Evolutionary conservation across 2,329 filamentous ascomycete genomes (phyloP).

Genomic region (Xylaria multiplex): DNA sequence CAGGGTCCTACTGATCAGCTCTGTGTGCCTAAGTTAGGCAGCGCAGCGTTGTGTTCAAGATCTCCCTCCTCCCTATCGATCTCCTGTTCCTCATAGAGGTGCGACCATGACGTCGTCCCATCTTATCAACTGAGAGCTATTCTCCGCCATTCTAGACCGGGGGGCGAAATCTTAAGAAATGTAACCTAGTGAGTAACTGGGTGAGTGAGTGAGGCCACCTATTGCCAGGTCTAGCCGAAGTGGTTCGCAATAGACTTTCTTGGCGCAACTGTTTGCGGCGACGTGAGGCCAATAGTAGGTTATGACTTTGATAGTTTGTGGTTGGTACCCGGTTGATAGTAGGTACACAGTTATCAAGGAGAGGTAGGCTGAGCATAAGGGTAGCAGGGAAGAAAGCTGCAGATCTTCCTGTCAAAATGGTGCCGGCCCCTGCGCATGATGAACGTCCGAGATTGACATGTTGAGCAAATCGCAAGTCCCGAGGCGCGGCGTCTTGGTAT

Average conservation of each 20-base stretch:
- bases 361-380: background rate
- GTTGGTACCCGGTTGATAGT: background rate
- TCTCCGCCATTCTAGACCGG: no score
- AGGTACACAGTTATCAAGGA: slow-evolving; percentile 13
- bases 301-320: background rate
- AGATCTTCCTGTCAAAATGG: slow-evolving; percentile 19
- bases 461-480: slow-evolving; percentile 20
- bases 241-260: slow-evolving; percentile 2
- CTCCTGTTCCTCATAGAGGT: no score
- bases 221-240: background rate
- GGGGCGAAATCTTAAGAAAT: background rate
- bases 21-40: background rate
- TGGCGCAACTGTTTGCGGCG: background rate
- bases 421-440: slow-evolving; percentile 18
- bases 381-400: slow-evolving; percentile 12
- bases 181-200: background rate
- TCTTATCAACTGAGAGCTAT: no score
- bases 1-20: slow-evolving; percentile 13
- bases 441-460: slow-evolving; percentile 22
- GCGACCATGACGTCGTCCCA: no score
- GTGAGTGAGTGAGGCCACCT: slow-evolving; percentile 4
- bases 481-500: slow-evolving; percentile 31
- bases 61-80: no score
- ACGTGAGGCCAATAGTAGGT: slow-evolving; percentile 14
- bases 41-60: no score